These are phyloP conservation scores for Glebionis coronaria DNA, from an alignment of 129 eudicot genomes.

Conservation along the genomic window DNA sequence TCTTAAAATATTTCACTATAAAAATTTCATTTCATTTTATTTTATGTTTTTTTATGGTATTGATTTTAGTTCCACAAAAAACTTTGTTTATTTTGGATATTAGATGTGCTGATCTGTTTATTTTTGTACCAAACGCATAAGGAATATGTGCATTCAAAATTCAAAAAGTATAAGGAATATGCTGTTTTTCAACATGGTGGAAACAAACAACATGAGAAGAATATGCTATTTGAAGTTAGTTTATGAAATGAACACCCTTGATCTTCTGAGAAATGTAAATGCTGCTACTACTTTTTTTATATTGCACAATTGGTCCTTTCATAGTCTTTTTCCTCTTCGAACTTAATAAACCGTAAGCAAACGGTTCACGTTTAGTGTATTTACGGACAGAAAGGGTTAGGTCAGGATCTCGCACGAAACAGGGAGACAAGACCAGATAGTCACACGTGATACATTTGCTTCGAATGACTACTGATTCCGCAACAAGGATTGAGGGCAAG, in stretches of 20 bases:
- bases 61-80: background rate
- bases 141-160: too few species aligned
- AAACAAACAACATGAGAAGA: conserved; percentile 29
- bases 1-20: background rate
- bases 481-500: too few species aligned
- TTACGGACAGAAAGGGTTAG: too few species aligned
- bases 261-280: background rate
- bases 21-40: too few species aligned
- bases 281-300: background rate
- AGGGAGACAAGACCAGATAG: too few species aligned
- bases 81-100: background rate
- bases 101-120: background rate
- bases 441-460: too few species aligned
- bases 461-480: too few species aligned
- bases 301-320: background rate
- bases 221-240: conserved; percentile 12
- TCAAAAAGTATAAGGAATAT: conserved; percentile 23
- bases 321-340: too few species aligned
- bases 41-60: background rate
- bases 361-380: too few species aligned
- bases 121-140: conserved; percentile 20
- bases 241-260: conserved; percentile 16
- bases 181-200: conserved; percentile 11
- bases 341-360: too few species aligned
- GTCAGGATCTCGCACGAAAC: too few species aligned